phyloP scores from a whole-genome alignment of 805 yeast species.

The Candida glaebosa region DNA sequence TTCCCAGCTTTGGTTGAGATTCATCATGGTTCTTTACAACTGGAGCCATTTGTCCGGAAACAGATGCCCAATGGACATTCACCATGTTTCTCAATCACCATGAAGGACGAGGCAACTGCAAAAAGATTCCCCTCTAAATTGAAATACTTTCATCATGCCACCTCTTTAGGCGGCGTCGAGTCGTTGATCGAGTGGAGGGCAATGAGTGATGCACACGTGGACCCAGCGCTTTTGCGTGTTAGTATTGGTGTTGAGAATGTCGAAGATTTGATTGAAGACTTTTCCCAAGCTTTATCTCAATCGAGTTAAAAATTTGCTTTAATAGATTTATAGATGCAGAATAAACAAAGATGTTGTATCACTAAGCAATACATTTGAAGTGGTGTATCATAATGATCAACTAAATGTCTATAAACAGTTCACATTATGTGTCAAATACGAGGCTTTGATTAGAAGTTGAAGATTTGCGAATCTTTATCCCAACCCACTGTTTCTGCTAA shows the following conservation, averaged over 20 bases:
- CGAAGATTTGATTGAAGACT: constrained; percentile 72
- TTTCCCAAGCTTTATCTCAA: constrained; percentile 49
- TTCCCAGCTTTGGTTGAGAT: constrained; percentile 50
- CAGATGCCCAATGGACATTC: constrained; percentile 64
- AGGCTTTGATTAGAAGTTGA: background rate
- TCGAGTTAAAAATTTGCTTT: constrained; percentile 55
- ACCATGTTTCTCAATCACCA: constrained; percentile 72
- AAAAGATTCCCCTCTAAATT: constrained; percentile 59
- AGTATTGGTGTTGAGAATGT: constrained; percentile 79
- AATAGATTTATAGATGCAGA: too few relatives aligned
- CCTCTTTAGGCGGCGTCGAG: constrained; percentile 91
- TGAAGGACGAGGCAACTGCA: constrained; percentile 52
- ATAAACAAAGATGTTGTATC: too few relatives aligned
- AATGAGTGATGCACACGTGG: constrained; percentile 51
- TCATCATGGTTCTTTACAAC: constrained; percentile 75
- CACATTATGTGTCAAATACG: background rate
- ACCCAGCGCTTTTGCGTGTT: constrained; percentile 60
- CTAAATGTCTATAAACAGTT: too few relatives aligned
- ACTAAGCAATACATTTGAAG: too few relatives aligned
- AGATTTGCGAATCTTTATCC: constrained; percentile 29
- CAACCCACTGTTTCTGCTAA: constrained; percentile 62
- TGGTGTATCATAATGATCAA: too few relatives aligned
- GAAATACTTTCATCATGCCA: constrained; percentile 80
- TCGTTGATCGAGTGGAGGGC: constrained; percentile 90
- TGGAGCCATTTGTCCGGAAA: constrained; percentile 57